Conservation (phyloP, 2,329 filamentous ascomycete genomes). For the Achaetomium macrosporum region DNA sequence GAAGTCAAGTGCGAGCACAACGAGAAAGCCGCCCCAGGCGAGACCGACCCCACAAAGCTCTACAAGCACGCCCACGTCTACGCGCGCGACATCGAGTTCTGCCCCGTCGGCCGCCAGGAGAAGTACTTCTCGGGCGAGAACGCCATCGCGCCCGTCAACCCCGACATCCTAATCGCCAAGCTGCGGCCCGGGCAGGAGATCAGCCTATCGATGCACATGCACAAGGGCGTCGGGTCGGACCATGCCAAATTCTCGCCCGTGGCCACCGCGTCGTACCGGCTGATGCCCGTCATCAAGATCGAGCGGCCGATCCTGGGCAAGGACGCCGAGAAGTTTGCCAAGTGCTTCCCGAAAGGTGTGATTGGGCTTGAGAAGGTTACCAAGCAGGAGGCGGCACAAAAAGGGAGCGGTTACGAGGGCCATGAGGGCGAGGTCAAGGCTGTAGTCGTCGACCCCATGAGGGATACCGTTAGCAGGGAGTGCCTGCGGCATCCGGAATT, state of each 20-base stretch:
- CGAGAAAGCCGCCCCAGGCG: constrained; percentile 60
- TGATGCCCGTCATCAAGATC: constrained; percentile 85
- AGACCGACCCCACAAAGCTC: constrained; percentile 75
- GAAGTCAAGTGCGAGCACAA: constrained; percentile 77
- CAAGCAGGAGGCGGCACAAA: constrained; percentile 53
- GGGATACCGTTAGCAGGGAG: constrained; percentile 91
- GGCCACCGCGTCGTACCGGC: constrained; percentile 85
- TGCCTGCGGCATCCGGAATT: constrained; percentile 89
- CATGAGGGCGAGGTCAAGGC: constrained; percentile 78
- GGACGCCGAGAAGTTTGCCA: constrained; percentile 83
- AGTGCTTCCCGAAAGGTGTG: constrained; percentile 85
- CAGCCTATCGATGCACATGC: constrained; percentile 81
- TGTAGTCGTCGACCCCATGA: constrained; percentile 81
- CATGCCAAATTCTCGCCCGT: constrained; percentile 98
- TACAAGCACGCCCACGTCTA: constrained; percentile 85
- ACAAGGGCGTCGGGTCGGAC: constrained; percentile 89
- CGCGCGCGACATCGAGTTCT: constrained; percentile 69
- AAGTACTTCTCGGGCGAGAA: constrained; percentile 62
- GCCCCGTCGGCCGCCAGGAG: constrained; percentile 66
- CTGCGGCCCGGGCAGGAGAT: constrained; percentile 86
- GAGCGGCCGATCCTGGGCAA: constrained; percentile 73
- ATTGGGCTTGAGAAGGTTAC: constrained; percentile 73
- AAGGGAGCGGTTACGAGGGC: constrained; percentile 62
- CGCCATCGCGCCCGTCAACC: constrained; percentile 72
- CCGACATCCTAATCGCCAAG: constrained; percentile 91